Evolutionary conservation across 2,329 filamentous ascomycete genomes (phyloP).

Genomic region (Pseudogymnoascus sp.): DNA sequence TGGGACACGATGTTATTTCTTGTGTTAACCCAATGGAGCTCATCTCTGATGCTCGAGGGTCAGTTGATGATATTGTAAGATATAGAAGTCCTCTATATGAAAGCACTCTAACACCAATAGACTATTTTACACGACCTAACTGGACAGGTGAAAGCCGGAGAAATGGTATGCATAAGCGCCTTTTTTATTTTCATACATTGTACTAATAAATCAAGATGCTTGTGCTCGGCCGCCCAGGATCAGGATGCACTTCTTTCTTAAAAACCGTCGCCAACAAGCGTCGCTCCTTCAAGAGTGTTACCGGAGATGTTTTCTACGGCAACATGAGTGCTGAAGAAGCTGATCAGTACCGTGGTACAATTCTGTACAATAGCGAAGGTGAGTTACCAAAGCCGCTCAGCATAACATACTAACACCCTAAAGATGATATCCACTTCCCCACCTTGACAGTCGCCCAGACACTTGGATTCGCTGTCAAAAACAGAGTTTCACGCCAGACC

Average conservation of each 20-base stretch:
- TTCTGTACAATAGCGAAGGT: slow-evolving; percentile 48
- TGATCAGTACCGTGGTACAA: slow-evolving; percentile 46
- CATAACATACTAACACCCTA: slow-evolving; percentile 57
- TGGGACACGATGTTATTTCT: slow-evolving; percentile 10
- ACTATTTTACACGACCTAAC: slow-evolving; percentile 11
- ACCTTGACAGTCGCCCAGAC: slow-evolving; percentile 44
- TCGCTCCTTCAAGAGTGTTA: slow-evolving; percentile 48
- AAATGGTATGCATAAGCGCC: slow-evolving; percentile 10
- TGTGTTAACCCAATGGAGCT: slow-evolving; percentile 11
- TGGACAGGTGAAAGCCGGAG: slow-evolving; percentile 13
- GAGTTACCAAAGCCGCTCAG: slow-evolving; percentile 55
- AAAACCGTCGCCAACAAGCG: slow-evolving; percentile 62
- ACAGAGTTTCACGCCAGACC: slow-evolving; percentile 52
- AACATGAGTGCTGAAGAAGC: slow-evolving; percentile 36
- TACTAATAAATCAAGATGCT: slow-evolving; percentile 60
- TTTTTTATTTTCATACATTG: slow-evolving; percentile 35
- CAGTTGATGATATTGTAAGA: not conserved
- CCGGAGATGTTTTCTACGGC: slow-evolving; percentile 53
- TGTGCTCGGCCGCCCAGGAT: slow-evolving; percentile 60
- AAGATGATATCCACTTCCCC: slow-evolving; percentile 51
- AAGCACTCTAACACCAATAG: not conserved
- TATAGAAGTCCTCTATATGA: not conserved
- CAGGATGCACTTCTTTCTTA: slow-evolving; percentile 64
- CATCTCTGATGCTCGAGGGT: not conserved
- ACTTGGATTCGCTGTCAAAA: slow-evolving; percentile 46